Evolutionary conservation across 2,329 filamentous ascomycete species (phyloP), one percentile per base, ranked within the genome.

Genomic region (Microdochium paspali): DNA sequence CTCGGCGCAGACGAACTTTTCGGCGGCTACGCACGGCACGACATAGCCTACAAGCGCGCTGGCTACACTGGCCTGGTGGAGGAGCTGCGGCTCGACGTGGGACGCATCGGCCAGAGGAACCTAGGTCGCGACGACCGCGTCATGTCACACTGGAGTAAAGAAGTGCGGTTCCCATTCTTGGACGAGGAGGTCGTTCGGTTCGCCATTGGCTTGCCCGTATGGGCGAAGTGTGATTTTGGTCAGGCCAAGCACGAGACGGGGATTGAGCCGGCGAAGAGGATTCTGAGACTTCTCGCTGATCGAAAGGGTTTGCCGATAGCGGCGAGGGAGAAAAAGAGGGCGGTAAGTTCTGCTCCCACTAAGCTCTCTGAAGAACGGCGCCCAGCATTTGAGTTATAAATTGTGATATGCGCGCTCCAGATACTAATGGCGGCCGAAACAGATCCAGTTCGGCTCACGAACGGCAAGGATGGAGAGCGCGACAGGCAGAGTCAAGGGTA

Each of bases 1-100:
- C 77, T 98, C 1, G 93, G 94, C 2, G 94, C 94, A 2, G 93
- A 98, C 60, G 93, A 98, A 66, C 78, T 98, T 1, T 97, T 98
- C 61, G 93, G 87, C 15, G 93, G 93, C 7, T 98, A 98, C 62
- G 82, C 81, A 10, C 82, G 94, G 7, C 93, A 98, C 58, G 78
- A 80, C 2, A 80, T 81, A 3, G 89, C 90, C 0, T 96, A 86
- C 60, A 70, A 74, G 6, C 78, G 84, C 7, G 67, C 70, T 18
- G 85, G 88, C 1, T 89, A 88, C 55, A 51, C 67, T 0, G 87
- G 84, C 0, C 76, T 98, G 2, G 68, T 90, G 4, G 79, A 87
- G 1, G 91, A 98, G 65, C 77, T 98, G 4, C 80, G 86, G 50
- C 74, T 97, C 3, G 93, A 98, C 51, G 84, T 97, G 31, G 73